These are phyloP conservation scores for Tolypocladium nubicola DNA, from an alignment of 2,329 filamentous ascomycete genomes.

Conservation along the genomic window DNA sequence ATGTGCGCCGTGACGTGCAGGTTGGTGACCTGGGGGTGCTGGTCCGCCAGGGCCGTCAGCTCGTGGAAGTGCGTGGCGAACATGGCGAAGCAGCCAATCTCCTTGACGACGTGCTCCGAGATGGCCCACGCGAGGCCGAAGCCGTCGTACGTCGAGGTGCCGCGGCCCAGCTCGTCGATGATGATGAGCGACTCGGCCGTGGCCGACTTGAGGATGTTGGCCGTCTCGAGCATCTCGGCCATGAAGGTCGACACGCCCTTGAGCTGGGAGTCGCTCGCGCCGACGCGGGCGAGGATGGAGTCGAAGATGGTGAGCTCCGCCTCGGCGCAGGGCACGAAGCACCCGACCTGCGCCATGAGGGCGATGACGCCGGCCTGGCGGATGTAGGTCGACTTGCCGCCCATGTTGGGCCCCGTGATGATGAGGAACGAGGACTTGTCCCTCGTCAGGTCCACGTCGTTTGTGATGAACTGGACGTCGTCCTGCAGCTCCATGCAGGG, in stretches of 20 bases:
- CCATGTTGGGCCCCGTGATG: conserved; percentile 98
- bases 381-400: conserved; percentile 97
- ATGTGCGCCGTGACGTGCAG: conserved; percentile 96
- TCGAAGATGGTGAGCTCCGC: conserved; percentile 95
- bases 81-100: conserved; percentile 87
- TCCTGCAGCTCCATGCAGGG: conserved; percentile 99
- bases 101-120: conserved; percentile 90
- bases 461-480: conserved; percentile 96
- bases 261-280: conserved; percentile 90
- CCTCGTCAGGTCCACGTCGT: conserved; percentile 76
- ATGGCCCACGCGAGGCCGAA: conserved; percentile 99
- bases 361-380: conserved; percentile 95
- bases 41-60: conserved; percentile 79
- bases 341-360: conserved; percentile 92
- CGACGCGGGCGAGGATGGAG: conserved; percentile 90
- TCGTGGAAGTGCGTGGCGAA: conserved; percentile 99
- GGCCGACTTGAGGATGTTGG: conserved; percentile 95
- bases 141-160: conserved; percentile 95
- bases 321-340: conserved; percentile 84
- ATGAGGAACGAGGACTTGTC: conserved; percentile 82
- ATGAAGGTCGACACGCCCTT: conserved; percentile 99
- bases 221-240: conserved; percentile 98
- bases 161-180: conserved; percentile 92
- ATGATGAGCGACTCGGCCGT: conserved; percentile 95
- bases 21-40: conserved; percentile 80